Evolutionary conservation across 2,329 filamentous ascomycete species (phyloP), one percentile per base, ranked within the genome.

Genomic region (Cladophialophora carrionii): DNA sequence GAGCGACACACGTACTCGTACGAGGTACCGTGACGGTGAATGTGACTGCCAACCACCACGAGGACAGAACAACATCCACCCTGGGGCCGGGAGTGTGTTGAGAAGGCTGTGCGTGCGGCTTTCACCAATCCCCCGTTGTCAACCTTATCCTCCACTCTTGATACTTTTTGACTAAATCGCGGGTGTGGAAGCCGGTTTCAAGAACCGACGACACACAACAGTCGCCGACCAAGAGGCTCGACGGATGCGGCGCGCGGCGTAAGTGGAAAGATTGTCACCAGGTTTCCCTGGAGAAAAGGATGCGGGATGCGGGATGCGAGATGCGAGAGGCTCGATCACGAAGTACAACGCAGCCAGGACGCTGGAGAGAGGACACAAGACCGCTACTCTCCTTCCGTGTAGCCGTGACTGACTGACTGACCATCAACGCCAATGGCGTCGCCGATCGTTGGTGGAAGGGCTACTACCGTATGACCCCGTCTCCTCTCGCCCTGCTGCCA

Each of bases 341-440:
- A 51, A 26, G 7, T 14, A 4, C 22, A 29, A 51, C 22, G 22
- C 22, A 51, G 24, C 22, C 48, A 8, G 48, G 10, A 29, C 22
- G 17, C 12, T 49, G 46, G 20, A 49, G 8, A 0, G 24, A 20
- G n/a, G n/a, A n/a, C n/a, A n/a, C n/a, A n/a, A n/a, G n/a, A n/a
- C n/a, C n/a, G n/a, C n/a, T n/a, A n/a, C n/a, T n/a, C n/a, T n/a
- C n/a, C n/a, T n/a, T n/a, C n/a, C n/a, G n/a, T n/a, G n/a, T n/a
- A n/a, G n/a, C n/a, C n/a, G n/a, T n/a, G n/a, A n/a, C n/a, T n/a
- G n/a, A n/a, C n/a, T n/a, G 26, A 29, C 3, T 41, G 32, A 60
- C 57, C 52, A 60, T 60, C 57, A 52, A 52, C 31, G 57, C 46
- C 57, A 52, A 60, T 51, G 57, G 57, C 57, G 31, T 26, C 34